phyloP scores from a whole-genome alignment of 331 rosid genomes.

The Malus hybrid region DNA sequence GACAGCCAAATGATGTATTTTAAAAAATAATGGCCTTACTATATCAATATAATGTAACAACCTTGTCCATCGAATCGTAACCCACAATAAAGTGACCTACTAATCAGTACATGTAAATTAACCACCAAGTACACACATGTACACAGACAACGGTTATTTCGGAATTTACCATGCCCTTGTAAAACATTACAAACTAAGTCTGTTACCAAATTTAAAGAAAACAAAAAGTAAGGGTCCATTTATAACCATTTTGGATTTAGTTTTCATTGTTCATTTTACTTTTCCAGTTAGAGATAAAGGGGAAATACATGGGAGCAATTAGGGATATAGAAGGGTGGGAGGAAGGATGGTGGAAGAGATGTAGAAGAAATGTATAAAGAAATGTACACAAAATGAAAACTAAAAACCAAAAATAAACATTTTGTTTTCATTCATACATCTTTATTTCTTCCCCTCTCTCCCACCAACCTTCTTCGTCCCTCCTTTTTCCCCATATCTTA shows the following conservation, averaged over 20 bases:
- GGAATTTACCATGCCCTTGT: not conserved
- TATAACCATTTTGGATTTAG: not conserved
- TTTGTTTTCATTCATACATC: not conserved
- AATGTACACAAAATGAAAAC: not conserved
- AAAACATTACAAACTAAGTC: not conserved
- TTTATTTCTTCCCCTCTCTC: not conserved
- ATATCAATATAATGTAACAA: not conserved
- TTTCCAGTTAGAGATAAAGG: not conserved
- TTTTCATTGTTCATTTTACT: too few species aligned
- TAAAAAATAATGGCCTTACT: not conserved
- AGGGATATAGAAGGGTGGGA: not conserved
- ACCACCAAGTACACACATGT: not conserved
- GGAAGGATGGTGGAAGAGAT: not conserved
- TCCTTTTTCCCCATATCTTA: not conserved
- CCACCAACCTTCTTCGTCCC: not conserved
- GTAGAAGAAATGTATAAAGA: not conserved
- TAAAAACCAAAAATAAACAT: not conserved
- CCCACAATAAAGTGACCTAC: not conserved
- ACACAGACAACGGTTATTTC: not conserved
- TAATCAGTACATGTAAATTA: not conserved
- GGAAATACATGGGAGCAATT: not conserved
- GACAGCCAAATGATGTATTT: not conserved
- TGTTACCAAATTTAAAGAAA: not conserved
- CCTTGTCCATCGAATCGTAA: not conserved
- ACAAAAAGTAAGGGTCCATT: not conserved